These are phyloP conservation scores for Mariannaea sp. DNA, from an alignment of 2,329 filamentous ascomycete species.

Conservation along the genomic window DNA sequence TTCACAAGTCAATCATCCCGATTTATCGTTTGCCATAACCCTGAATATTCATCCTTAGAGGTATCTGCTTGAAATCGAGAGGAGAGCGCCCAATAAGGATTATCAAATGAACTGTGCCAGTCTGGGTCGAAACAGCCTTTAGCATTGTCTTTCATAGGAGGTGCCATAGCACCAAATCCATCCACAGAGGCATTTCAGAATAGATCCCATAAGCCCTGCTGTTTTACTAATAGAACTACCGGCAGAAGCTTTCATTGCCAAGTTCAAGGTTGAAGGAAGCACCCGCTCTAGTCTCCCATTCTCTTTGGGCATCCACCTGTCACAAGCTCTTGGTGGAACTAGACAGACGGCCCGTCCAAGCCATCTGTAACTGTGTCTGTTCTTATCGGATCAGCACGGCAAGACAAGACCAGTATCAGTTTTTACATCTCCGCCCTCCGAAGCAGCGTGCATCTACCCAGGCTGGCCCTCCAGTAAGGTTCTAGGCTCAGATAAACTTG, in stretches of 20 bases:
- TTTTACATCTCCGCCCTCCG: constrained; percentile 36
- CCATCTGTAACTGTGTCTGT: constrained; percentile 21
- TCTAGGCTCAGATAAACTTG: constrained; percentile 21
- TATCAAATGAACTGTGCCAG: neutral
- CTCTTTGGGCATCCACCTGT: neutral
- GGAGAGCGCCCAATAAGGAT: neutral
- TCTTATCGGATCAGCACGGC: constrained; percentile 34
- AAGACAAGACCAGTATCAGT: constrained; percentile 13
- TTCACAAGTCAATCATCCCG: too few relatives aligned
- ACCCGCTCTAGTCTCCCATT: neutral
- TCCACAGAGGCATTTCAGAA: neutral
- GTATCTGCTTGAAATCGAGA: neutral
- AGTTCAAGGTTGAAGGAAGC: neutral
- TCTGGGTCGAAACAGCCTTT: neutral
- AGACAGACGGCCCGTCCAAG: constrained; percentile 25
- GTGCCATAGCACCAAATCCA: neutral
- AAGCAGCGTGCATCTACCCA: constrained; percentile 22
- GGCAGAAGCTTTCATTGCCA: neutral
- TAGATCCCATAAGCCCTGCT: neutral
- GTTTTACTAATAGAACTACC: neutral
- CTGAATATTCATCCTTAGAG: too few relatives aligned
- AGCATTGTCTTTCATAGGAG: neutral
- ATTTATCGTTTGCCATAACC: too few relatives aligned
- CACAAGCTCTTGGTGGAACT: constrained; percentile 20
- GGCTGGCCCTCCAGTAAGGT: constrained; percentile 20